Conservation (phyloP, 192 early-diverging fungal species). For the Phycomyces nitens region DNA sequence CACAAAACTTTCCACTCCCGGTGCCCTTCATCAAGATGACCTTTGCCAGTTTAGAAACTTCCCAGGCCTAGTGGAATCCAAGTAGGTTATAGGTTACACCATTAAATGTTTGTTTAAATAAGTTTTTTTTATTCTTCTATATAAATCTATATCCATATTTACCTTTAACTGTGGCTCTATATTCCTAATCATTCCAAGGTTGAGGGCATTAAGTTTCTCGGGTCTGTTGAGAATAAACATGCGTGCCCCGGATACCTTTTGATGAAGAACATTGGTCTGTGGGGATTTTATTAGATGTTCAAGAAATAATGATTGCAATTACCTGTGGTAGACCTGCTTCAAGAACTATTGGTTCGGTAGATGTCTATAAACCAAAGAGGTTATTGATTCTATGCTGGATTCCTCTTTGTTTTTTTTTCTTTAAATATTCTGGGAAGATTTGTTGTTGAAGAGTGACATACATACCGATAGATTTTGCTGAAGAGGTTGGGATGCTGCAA, state of each 20-base stretch:
- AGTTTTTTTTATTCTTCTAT: not conserved
- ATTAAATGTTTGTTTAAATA: not conserved
- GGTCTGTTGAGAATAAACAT: slow-evolving; percentile 78
- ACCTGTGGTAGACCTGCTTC: not conserved
- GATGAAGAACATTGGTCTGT: slow-evolving; percentile 29
- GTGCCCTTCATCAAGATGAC: slow-evolving; percentile 81
- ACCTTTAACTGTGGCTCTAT: slow-evolving; percentile 82
- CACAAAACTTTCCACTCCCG: slow-evolving; percentile 80
- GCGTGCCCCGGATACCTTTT: slow-evolving; percentile 45
- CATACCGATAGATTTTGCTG: not conserved
- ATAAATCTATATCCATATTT: not conserved
- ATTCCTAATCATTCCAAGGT: slow-evolving; percentile 78
- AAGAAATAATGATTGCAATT: not conserved
- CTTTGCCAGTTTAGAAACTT: slow-evolving; percentile 82
- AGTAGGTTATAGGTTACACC: not conserved
- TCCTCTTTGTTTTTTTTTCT: not conserved
- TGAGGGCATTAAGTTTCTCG: slow-evolving; percentile 85
- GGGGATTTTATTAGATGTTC: not conserved
- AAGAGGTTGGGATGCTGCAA: not conserved
- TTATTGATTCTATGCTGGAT: not conserved
- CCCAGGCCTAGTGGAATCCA: slow-evolving; percentile 60
- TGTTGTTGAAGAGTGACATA: not conserved
- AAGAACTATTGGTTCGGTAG: not conserved
- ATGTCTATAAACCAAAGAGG: not conserved
- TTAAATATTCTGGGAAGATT: not conserved